Evolutionary conservation across 768 basidiomycete genomes (phyloP), one percentile per base, ranked within the genome.

Genomic region (Leccinum subgranulosum): DNA sequence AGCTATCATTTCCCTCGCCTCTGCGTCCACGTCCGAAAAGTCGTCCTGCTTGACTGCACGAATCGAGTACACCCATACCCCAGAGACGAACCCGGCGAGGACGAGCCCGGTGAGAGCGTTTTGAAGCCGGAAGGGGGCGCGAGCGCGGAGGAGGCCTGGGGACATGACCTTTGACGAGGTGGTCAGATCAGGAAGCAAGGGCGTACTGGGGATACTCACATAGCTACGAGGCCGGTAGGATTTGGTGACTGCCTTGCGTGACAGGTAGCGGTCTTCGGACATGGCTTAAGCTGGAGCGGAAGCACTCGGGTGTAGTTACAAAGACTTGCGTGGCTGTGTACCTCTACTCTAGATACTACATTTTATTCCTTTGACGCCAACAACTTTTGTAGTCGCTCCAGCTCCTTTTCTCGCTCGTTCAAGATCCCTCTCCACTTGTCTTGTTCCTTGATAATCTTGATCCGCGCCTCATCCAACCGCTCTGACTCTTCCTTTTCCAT

Each of bases 11-110:
- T 81, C 81, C 59, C 75, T 76, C 28, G 85, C 91, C 67, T 90
- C 88, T 60, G 90, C 88, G 65, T 92, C 90, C 43, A 92, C 79
- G 69, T 93, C 92, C 62, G 88, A 85, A 69, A 96, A 97, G 41
- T 89, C 85, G 69, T 97, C 94, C 68, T 98, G 94, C 68, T 89
- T 93, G 55, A 98, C 94, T 28, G 94, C 94, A 29, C 85, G 83
- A 67, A 98, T 96, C 17, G 94, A 94, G 75, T 98, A 98, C 4
- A 86, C 79, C 84, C 92, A 98, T 9, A 97, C 86, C 27, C 87
- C 88, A 14, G 84, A 81, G 28, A 84, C 87, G 69, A 97, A 95
- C 0, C 81, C 80, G 27, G 84, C 81, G 46, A 98, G 80, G 3
- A 78, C 66, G 47, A 86, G 60, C 8, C 95, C 96, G 1, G 89